Evolutionary conservation across 805 yeast genomes (phyloP), one percentile per base, ranked within the genome.

Genomic region (Wickerhamiella parazyma): DNA sequence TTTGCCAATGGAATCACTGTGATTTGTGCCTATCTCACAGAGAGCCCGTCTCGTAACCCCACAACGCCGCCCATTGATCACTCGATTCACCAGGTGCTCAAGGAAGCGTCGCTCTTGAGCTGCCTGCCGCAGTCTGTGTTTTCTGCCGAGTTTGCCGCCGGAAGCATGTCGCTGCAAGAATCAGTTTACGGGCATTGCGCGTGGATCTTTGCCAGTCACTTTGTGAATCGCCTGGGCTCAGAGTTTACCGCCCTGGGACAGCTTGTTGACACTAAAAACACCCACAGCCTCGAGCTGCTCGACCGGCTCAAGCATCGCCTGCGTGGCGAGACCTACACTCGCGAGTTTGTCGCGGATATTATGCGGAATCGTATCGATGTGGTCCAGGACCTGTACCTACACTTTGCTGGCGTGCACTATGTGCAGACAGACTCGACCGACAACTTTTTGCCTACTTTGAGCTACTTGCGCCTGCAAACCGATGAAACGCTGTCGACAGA

Each of bases 121-220:
- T 82, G 95, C 54, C 75, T 89, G 52, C 98, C 98, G 41, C 78
- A 81, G 62, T 83, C 85, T 57, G 70, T 75, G 53, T 89, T 87
- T 69, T 78, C 77, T 53, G 71, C 72, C 42, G 70, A 77, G 45
- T 87, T 87, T 58, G 76, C 80, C 49, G 61, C 68, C 41, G 80
- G 89, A 44, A 77, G 76, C 51, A 72, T 89, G 62, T 86, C 96
- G 1, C 76, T 93, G 53, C 97, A 89, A 65, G 98, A 91, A 65
- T 76, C 87, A 37, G 79, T 86, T 46, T 91, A 91, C 60, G 93
- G 96, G 36, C 97, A 89, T 62, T 80, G 86, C 62, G 94, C 89
- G 55, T 80, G 82, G 36, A 82, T 85, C 48, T 89, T 91, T 59
- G 94, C 85, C 41, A 80, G 94, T 28, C 97, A 91, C 64, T 91